These are phyloP conservation scores for Notholithocarpus densiflorus DNA, from an alignment of 306 rosid genomes.

Conservation along the genomic window DNA sequence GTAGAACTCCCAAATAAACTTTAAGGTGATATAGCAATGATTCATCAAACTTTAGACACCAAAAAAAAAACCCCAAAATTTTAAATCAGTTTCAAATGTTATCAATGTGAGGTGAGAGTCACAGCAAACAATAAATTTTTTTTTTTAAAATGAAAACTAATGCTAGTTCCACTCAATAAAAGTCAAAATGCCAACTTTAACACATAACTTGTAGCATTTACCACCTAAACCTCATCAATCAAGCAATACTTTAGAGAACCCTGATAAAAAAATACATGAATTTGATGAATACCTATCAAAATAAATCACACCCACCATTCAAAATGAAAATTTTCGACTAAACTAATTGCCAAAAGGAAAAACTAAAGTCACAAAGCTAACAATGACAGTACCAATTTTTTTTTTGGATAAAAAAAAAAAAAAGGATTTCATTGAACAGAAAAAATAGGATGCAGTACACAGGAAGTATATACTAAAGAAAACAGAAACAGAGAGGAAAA, in stretches of 20 bases:
- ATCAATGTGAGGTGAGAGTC: slow-evolving; percentile 1
- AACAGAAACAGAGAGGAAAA: too few species aligned
- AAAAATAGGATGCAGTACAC: too few species aligned
- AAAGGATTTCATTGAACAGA: too few species aligned
- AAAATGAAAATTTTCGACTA: slow-evolving; percentile 9
- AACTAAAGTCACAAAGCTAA: slow-evolving; percentile 11
- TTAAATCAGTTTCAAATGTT: not conserved
- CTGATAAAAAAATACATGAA: slow-evolving; percentile 4
- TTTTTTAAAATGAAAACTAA: not conserved
- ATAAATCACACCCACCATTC: slow-evolving; percentile 2
- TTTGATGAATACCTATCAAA: not conserved
- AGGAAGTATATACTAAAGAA: too few species aligned
- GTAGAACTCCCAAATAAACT: not conserved
- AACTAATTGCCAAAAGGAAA: too few species aligned
- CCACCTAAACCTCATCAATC: not conserved
- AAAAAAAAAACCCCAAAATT: not conserved
- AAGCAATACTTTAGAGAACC: slow-evolving; percentile 1
- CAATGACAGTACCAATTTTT: slow-evolving; percentile 19
- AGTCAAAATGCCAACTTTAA: too few species aligned
- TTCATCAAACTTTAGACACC: not conserved
- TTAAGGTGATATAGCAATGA: not conserved
- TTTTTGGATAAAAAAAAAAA: too few species aligned
- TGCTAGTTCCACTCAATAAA: slow-evolving; percentile 1
- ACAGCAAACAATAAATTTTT: not conserved
- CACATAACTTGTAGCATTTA: slow-evolving; percentile 2